Evolutionary conservation across 306 rosid species (phyloP).

Genomic region (Hippophae gyantsensis): DNA sequence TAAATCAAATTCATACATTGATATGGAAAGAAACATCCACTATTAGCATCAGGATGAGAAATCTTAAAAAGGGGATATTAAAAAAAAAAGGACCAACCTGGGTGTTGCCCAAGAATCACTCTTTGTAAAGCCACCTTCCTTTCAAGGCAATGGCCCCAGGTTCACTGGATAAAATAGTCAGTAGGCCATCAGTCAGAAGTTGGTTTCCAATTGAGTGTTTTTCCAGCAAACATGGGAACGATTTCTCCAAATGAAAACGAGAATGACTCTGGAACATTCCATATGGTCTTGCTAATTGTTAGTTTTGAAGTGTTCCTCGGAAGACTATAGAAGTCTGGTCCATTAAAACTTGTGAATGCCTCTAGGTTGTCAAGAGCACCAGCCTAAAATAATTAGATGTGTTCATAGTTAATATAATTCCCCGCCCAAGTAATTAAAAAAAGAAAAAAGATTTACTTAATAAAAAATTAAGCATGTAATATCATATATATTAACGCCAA

Average conservation of each 20-base stretch:
- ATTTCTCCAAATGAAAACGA: slow-evolving; percentile 70
- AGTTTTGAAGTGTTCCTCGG: slow-evolving; percentile 70
- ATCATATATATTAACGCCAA: too few species aligned
- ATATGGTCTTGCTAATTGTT: slow-evolving; percentile 50
- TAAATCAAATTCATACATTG: too few species aligned
- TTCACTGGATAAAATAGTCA: too few species aligned
- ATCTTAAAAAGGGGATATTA: too few species aligned
- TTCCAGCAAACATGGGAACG: slow-evolving; percentile 73
- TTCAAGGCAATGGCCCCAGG: too few species aligned
- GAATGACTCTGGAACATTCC: slow-evolving; percentile 61
- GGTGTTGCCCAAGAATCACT: too few species aligned
- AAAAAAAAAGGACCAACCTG: too few species aligned
- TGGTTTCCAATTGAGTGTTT: slow-evolving; percentile 75
- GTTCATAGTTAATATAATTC: background rate
- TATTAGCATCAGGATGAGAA: too few species aligned
- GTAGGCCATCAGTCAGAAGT: slow-evolving; percentile 20
- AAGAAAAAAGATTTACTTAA: too few species aligned
- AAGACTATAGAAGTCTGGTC: slow-evolving; percentile 92
- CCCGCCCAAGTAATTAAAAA: background rate
- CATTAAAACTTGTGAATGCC: slow-evolving; percentile 89
- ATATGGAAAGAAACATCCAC: too few species aligned
- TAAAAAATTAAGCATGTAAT: too few species aligned
- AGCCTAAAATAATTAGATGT: slow-evolving; percentile 33
- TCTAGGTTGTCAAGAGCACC: slow-evolving; percentile 84
- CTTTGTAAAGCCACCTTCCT: too few species aligned